These are phyloP conservation scores for Sindora glabra DNA, from an alignment of 306 rosid species.

Conservation along the genomic window DNA sequence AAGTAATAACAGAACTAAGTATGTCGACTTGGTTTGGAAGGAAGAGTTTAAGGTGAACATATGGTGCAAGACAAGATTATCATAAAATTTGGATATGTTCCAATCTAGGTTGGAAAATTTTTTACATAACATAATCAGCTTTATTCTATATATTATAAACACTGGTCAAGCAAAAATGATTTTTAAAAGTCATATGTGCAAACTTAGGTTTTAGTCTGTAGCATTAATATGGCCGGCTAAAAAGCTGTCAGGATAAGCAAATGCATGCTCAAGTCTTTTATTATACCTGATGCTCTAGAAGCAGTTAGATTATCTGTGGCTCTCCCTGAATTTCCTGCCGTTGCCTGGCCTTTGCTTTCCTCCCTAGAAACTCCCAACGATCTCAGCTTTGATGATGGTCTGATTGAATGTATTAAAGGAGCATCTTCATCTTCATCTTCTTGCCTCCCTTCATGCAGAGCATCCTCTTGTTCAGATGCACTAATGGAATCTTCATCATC, in stretches of 20 bases:
- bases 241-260: not conserved
- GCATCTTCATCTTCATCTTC: conserved; percentile 72
- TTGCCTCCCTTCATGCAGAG: conserved; percentile 47
- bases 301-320: conserved; percentile 41
- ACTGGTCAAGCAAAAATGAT: too few species aligned
- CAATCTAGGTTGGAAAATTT: too few species aligned
- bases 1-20: too few species aligned
- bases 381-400: conserved; percentile 70
- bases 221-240: not conserved
- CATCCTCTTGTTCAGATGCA: conserved; percentile 71
- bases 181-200: too few species aligned
- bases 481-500: conserved; percentile 89
- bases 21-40: too few species aligned
- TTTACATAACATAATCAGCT: too few species aligned
- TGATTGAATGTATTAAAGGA: conserved; percentile 69
- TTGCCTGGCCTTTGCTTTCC: conserved; percentile 43
- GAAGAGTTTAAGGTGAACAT: too few species aligned
- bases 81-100: too few species aligned
- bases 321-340: conserved; percentile 28
- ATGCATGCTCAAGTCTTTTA: not conserved
- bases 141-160: too few species aligned
- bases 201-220: not conserved
- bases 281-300: conserved; percentile 49
- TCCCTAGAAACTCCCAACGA: conserved; percentile 59
- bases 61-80: too few species aligned